Percentiles rank a stretch among this genome's conserved stretches.
Conservation (phyloP, 495 filamentous ascomycete species). For the Trichocladium uniseriatum region DNA sequence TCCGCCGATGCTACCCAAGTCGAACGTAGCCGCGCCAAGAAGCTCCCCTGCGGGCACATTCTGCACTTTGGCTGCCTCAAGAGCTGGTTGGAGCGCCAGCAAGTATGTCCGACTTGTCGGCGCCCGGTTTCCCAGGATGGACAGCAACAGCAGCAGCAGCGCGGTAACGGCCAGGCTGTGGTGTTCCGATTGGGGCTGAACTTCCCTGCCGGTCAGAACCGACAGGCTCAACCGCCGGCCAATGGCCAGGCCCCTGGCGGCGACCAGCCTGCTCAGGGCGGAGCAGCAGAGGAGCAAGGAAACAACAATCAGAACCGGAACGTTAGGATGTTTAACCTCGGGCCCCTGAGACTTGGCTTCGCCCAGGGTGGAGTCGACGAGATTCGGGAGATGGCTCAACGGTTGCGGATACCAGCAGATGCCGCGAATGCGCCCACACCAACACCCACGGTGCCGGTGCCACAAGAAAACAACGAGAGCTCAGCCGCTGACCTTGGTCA, state of each 20-base stretch:
- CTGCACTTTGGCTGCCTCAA: constrained; percentile 88
- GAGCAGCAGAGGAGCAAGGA: constrained; percentile 19
- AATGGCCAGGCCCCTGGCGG: constrained; percentile 28
- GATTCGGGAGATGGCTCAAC: constrained; percentile 38
- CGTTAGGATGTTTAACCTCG: constrained; percentile 51
- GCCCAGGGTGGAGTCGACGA: constrained; percentile 41
- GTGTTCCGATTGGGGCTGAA: constrained; percentile 24
- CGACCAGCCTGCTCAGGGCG: constrained; percentile 63
- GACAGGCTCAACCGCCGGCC: constrained; percentile 18
- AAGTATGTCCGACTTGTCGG: constrained; percentile 92
- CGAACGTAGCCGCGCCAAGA: constrained; percentile 83
- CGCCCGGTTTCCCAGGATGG: constrained; percentile 56
- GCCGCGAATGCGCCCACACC: constrained; percentile 9
- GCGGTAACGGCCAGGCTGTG: constrained; percentile 23
- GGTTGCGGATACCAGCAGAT: constrained; percentile 26
- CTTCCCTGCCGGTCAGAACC: constrained; percentile 25
- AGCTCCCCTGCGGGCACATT: constrained; percentile 92
- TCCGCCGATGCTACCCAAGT: constrained; percentile 43
- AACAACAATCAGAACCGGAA: constrained; percentile 23
- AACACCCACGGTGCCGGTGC: constrained; percentile 17
- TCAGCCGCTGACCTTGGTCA: constrained; percentile 17
- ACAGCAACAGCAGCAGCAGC: constrained; percentile 15
- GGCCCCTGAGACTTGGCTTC: constrained; percentile 49
- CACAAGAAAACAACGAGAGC: constrained; percentile 8
- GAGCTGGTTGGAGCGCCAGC: constrained; percentile 97